phyloP scores from a whole-genome alignment of 176 grass and related monocot species.

The Tillandsia fasciculata region DNA sequence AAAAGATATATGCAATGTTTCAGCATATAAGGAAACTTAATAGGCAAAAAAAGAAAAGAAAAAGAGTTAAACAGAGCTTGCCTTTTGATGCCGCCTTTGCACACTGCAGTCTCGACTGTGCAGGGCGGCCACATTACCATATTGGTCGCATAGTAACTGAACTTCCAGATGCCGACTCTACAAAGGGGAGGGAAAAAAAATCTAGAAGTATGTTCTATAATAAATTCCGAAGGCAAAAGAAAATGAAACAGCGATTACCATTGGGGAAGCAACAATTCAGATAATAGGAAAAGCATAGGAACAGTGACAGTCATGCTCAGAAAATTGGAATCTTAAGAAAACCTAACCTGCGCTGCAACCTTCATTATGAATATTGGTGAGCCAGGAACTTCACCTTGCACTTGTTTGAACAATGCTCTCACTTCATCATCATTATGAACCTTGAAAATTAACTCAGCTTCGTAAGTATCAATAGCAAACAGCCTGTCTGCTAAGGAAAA shows the following conservation, averaged over 20 bases:
- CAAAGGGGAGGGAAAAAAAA: slow-evolving; percentile 2
- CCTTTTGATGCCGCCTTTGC: slow-evolving; percentile 99
- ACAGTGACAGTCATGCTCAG: not conserved
- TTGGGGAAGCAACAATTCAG: not conserved
- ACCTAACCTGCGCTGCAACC: slow-evolving; percentile 87
- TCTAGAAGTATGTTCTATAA: not conserved
- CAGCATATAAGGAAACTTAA: not conserved
- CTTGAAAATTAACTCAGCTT: slow-evolving; percentile 32
- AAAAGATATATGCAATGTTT: not conserved
- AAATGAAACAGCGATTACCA: not conserved
- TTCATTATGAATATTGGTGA: slow-evolving; percentile 99
- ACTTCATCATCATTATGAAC: slow-evolving; percentile 99
- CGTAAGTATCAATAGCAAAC: slow-evolving; percentile 6
- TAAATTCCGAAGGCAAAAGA: not conserved
- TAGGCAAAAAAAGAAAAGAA: slow-evolving; percentile 3
- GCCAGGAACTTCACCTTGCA: slow-evolving; percentile 98
- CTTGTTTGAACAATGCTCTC: slow-evolving; percentile 94
- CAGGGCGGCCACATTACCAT: slow-evolving; percentile 92
- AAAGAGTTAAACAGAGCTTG: slow-evolving; percentile 12
- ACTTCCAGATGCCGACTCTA: slow-evolving; percentile 98
- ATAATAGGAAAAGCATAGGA: not conserved
- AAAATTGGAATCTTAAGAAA: slow-evolving; percentile 1
- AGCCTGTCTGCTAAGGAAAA: too few species aligned
- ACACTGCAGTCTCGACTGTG: slow-evolving; percentile 99
- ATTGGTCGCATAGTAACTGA: slow-evolving; percentile 88